Evolutionary conservation across 2,329 filamentous ascomycete species (phyloP), one percentile per base, ranked within the genome.

Genomic region (Claviceps monticola): DNA sequence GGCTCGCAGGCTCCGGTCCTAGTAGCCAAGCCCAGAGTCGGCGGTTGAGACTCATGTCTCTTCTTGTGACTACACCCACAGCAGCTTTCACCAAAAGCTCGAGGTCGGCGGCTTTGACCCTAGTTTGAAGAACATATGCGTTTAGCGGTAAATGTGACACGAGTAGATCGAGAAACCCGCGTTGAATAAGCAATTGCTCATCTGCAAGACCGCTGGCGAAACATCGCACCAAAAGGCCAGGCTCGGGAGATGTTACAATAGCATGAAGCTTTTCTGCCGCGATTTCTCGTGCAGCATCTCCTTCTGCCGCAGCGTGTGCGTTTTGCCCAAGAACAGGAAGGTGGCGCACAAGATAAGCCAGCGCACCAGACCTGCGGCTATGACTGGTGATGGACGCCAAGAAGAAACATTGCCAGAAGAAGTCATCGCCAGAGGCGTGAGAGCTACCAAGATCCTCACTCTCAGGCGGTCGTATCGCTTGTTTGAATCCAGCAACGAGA

Each of bases 391-490:
- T 93, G 17, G 88, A 85, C 9, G 91, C 88, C 17, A 98, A 72
- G 61, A 98, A 97, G 63, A 98, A 85, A 65, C 89, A 96, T 69
- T 98, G 93, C 93, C 93, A 98, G 66, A 97, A 98, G 66, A 93
- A 96, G 57, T 87, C 86, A 57, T 90, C 87, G 9, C 82, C 82
- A 8, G 75, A 75, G 46, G 72, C 78, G 65, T 78, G 79, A 39
- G 68, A 74, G 51, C 65, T 67, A 36, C 68, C 79, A 56, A 73
- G 74, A 51, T 68, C 70, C 56, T 76, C 70, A 54, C 75, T 74
- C 26, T 69, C 68, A 8, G 68, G 59, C 29, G 81, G 71, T 53
- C 82, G 74, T 59, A 89, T 78, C 47, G 79, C 76, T 53, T 76
- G 68, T 61, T 90, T 88, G 64, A 97, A 82, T 52, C 78, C 82